These are phyloP conservation scores for Paramecium octaurelia DNA, from an alignment of 73 alveolate species.

Conservation along the genomic window DNA sequence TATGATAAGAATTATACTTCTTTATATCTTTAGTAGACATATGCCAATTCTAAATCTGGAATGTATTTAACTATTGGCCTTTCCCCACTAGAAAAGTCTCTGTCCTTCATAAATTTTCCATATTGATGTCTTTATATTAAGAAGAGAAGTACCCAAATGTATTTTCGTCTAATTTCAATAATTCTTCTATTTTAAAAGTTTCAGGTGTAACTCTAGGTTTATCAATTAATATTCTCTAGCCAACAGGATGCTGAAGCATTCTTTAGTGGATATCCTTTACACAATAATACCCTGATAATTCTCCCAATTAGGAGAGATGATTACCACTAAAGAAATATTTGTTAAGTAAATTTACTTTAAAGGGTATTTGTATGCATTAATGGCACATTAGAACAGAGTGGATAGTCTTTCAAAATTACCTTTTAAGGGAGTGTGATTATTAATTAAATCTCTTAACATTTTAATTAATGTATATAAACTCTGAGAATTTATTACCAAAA, in stretches of 20 bases:
- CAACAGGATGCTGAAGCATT: constrained; percentile 48
- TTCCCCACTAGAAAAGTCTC: constrained; percentile 50
- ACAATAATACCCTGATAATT: constrained; percentile 47
- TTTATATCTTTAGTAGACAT: constrained; percentile 61
- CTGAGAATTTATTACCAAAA: not conserved
- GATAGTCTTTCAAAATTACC: constrained; percentile 40
- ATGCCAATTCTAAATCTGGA: constrained; percentile 59
- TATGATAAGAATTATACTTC: not conserved
- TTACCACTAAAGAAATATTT: not conserved
- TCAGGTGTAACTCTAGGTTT: constrained; percentile 60
- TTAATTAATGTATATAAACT: not conserved
- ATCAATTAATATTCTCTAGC: constrained; percentile 35
- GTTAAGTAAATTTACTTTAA: not conserved
- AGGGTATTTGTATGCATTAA: constrained; percentile 49
- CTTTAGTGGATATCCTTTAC: constrained; percentile 28
- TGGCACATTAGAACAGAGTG: constrained; percentile 36
- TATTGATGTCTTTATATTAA: not conserved
- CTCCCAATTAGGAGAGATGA: constrained; percentile 55
- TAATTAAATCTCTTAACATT: constrained; percentile 45
- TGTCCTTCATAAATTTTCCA: constrained; percentile 56
- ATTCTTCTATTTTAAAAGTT: constrained; percentile 20
- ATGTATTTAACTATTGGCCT: constrained; percentile 59
- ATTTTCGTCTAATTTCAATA: constrained; percentile 28
- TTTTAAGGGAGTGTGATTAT: constrained; percentile 18
- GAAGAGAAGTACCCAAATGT: constrained; percentile 49